A percentile compares a stretch with the other conserved stretches of the same genome.
Evolutionary conservation across 371 early-diverging fungal species (phyloP).

Genomic region (Paramicrosporidium saccamoebae): DNA sequence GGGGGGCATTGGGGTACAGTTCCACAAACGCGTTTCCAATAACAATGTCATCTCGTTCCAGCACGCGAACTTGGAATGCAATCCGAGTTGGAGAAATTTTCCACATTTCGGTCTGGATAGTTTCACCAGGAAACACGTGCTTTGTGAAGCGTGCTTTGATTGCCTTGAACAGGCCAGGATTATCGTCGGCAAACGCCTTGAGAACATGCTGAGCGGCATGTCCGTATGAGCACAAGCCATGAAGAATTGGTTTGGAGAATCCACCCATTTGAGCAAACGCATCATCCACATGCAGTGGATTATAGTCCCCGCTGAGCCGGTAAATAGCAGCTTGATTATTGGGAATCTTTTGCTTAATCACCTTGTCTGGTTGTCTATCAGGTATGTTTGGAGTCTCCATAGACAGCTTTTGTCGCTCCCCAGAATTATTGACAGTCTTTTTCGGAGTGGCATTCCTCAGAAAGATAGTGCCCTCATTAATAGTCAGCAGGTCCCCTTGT

Average conservation of each 20-base stretch:
- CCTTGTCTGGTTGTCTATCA: constrained; percentile 39
- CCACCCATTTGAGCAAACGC: constrained; percentile 70
- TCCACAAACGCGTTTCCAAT: constrained; percentile 62
- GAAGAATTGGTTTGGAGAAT: constrained; percentile 77
- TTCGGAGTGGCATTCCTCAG: constrained; percentile 53
- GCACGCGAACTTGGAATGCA: constrained; percentile 58
- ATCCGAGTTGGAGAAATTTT: constrained; percentile 21
- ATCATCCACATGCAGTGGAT: constrained; percentile 84
- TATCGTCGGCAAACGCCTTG: constrained; percentile 22
- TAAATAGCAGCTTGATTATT: constrained; percentile 83
- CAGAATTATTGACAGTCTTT: constrained; percentile 5
- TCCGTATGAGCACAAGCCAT: constrained; percentile 74
- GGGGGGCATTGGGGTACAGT: constrained; percentile 7
- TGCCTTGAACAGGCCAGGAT: constrained; percentile 28
- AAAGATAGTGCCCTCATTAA: constrained; percentile 65
- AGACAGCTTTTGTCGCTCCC: constrained; percentile 38
- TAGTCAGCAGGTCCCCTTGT: constrained; percentile 30
- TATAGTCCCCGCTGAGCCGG: constrained; percentile 51
- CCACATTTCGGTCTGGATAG: constrained; percentile 81
- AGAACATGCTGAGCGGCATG: constrained; percentile 60
- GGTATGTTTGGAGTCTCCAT: constrained; percentile 31
- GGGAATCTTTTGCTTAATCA: constrained; percentile 38
- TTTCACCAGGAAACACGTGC: constrained; percentile 88
- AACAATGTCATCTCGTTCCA: constrained; percentile 53
- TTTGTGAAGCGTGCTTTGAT: constrained; percentile 67